Percentiles rank a stretch among this genome's conserved stretches.
phyloP scores from a whole-genome alignment of 768 basidiomycete genomes.

The Collybia sp. region DNA sequence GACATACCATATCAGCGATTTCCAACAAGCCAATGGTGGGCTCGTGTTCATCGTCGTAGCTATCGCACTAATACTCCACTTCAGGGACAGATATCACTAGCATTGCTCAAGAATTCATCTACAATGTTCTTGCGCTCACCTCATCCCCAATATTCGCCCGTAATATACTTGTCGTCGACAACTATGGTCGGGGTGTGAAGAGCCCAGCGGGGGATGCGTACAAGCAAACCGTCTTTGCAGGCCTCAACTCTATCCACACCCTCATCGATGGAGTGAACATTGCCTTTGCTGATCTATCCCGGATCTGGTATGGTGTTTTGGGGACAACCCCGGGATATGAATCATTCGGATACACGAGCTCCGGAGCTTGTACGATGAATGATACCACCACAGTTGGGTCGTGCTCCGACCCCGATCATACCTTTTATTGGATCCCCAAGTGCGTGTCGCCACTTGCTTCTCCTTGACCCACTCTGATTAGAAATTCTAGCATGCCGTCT shows the following conservation, averaged over 20 bases:
- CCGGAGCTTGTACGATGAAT: constrained; percentile 11
- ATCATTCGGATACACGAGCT: constrained; percentile 46
- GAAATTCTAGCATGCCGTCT: constrained; percentile 8
- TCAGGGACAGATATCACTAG: constrained; percentile 19
- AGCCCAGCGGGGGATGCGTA: constrained; percentile 37
- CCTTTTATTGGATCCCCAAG: constrained; percentile 17
- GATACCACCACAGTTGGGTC: constrained; percentile 9
- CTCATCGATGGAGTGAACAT: constrained; percentile 28
- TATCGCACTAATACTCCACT: constrained; percentile 14
- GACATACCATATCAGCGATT: constrained; percentile 28
- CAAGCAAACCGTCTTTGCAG: constrained; percentile 37
- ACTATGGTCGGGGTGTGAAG: constrained; percentile 41
- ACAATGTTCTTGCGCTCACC: constrained; percentile 34
- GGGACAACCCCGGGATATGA: constrained; percentile 33
- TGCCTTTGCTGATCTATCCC: constrained; percentile 40
- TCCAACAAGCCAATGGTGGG: constrained; percentile 29
- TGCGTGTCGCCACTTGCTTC: constrained; percentile 2
- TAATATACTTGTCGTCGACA: constrained; percentile 47
- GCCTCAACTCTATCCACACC: constrained; percentile 24
- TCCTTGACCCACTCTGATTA: neutral
- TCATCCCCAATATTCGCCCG: constrained; percentile 42
- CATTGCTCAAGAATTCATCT: constrained; percentile 32
- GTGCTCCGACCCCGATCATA: constrained; percentile 13
- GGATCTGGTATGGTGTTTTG: constrained; percentile 44
- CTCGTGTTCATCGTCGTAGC: constrained; percentile 14